Percentiles rank a stretch among this genome's conserved stretches.
Conservation (phyloP, 2,329 filamentous ascomycete genomes). For the Diaporthe citrichinensis region DNA sequence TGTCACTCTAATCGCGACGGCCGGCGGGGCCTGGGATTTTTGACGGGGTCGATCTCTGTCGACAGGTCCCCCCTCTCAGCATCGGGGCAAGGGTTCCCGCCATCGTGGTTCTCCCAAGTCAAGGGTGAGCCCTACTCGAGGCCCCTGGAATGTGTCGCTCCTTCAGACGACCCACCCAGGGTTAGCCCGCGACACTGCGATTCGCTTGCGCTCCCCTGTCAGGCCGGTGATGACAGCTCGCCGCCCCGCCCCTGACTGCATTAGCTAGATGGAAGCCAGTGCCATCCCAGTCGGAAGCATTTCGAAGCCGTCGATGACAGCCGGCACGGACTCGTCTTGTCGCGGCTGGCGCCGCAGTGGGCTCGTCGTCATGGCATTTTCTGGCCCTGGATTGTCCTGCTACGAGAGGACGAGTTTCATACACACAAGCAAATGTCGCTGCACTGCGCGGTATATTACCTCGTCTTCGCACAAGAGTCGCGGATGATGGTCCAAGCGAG, state of each 20-base stretch:
- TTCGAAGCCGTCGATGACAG: slow-evolving; percentile 38
- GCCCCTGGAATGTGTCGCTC: slow-evolving; percentile 21
- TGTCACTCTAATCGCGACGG: slow-evolving; percentile 40
- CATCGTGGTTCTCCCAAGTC: slow-evolving; percentile 30
- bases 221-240: slow-evolving; percentile 41
- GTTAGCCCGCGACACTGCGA: slow-evolving; percentile 20
- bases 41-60: slow-evolving; percentile 22
- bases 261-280: slow-evolving; percentile 37
- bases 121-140: slow-evolving; percentile 25
- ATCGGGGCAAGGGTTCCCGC: slow-evolving; percentile 37
- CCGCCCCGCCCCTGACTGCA: slow-evolving; percentile 38
- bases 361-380: slow-evolving; percentile 7
- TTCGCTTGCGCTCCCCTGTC: slow-evolving; percentile 34
- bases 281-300: slow-evolving; percentile 33
- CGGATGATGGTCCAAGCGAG: slow-evolving; percentile 26
- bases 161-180: slow-evolving; percentile 24
- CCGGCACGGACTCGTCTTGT: slow-evolving; percentile 33
- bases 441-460: not conserved
- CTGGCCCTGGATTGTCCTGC: not conserved
- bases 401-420: not conserved
- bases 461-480: not conserved
- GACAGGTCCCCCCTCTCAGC: slow-evolving; percentile 18
- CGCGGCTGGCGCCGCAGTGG: slow-evolving; percentile 32
- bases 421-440: slow-evolving; percentile 4
- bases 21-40: slow-evolving; percentile 21